A percentile compares a stretch with the other conserved stretches of the same genome.
phyloP scores from a whole-genome alignment of 2,329 filamentous ascomycete species.

The Gliomastix tumulicola region DNA sequence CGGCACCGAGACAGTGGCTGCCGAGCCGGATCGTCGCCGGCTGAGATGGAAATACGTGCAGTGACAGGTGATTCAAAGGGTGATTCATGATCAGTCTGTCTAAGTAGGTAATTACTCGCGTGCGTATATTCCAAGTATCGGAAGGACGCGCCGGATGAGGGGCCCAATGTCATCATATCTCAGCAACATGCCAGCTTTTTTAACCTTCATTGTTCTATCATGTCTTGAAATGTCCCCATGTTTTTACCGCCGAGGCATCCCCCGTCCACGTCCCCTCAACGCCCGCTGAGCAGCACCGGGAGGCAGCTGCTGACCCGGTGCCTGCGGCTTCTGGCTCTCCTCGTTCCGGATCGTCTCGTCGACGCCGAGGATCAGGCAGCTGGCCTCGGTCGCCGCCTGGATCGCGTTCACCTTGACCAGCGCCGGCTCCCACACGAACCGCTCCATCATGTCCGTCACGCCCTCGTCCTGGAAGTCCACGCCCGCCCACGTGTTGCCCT shows the following conservation, averaged over 20 bases:
- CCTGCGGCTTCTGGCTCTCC: slow-evolving; percentile 80
- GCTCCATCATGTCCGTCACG: slow-evolving; percentile 87
- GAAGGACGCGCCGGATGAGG: too few relatives aligned
- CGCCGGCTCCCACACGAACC: slow-evolving; percentile 95
- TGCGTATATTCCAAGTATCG: too few relatives aligned
- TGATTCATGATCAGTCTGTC: too few relatives aligned
- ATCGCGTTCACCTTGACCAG: slow-evolving; percentile 97
- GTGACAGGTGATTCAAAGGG: too few relatives aligned
- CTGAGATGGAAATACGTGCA: too few relatives aligned
- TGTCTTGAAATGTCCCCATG: not conserved
- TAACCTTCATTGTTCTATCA: too few relatives aligned
- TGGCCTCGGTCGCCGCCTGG: slow-evolving; percentile 90
- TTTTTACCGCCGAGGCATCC: slow-evolving; percentile 75
- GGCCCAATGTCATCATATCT: too few relatives aligned
- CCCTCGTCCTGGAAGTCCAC: slow-evolving; percentile 93
- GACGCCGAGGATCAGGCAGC: slow-evolving; percentile 89
- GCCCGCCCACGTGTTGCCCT: slow-evolving; percentile 88
- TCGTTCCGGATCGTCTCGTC: slow-evolving; percentile 99
- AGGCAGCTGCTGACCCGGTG: slow-evolving; percentile 66
- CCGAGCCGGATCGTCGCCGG: too few relatives aligned
- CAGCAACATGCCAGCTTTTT: too few relatives aligned
- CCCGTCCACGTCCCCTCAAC: slow-evolving; percentile 73
- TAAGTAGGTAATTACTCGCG: too few relatives aligned
- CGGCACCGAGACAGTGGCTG: too few relatives aligned
- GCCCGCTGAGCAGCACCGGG: slow-evolving; percentile 85